Conservation (phyloP, 805 yeast species). For the Metschnikowia peoriensis region DNA sequence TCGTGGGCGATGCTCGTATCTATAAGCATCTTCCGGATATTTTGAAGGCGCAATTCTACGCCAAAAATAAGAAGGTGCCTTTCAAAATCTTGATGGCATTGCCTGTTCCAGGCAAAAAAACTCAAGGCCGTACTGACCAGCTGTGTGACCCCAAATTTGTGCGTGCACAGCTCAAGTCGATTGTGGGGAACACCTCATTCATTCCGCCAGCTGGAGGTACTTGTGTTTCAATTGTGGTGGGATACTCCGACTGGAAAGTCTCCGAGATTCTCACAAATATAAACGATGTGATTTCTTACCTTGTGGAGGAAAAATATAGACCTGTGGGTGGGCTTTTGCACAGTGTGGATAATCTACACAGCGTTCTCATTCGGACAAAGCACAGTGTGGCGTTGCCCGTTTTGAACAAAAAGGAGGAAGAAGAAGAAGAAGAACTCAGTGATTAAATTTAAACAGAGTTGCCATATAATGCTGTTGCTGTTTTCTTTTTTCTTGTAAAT, state of each 20-base stretch:
- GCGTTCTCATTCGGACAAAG: constrained; percentile 60
- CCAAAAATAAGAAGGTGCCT: constrained; percentile 65
- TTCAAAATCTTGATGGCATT: constrained; percentile 60
- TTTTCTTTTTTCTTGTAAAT: no score
- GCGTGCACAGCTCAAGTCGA: constrained; percentile 60
- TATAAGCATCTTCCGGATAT: constrained; percentile 57
- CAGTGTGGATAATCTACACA: constrained; percentile 44
- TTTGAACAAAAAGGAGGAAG: constrained; percentile 11
- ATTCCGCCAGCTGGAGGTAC: constrained; percentile 60
- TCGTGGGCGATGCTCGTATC: constrained; percentile 68
- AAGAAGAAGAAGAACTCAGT: constrained; percentile 21
- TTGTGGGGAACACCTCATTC: constrained; percentile 60
- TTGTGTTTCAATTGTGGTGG: constrained; percentile 59
- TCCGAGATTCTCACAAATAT: constrained; percentile 51
- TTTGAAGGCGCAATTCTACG: constrained; percentile 60
- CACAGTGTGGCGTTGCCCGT: constrained; percentile 69
- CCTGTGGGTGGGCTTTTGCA: constrained; percentile 62
- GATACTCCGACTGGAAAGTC: constrained; percentile 47
- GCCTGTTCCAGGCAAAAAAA: constrained; percentile 35
- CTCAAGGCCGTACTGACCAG: constrained; percentile 48
- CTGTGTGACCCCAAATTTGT: constrained; percentile 66
- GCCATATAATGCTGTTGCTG: no score
- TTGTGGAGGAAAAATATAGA: constrained; percentile 41
- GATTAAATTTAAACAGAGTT: no score
- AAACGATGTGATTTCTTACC: constrained; percentile 47